Conservation (phyloP, 129 eudicot species). For the Chrysanthemum lavandulifolium region DNA sequence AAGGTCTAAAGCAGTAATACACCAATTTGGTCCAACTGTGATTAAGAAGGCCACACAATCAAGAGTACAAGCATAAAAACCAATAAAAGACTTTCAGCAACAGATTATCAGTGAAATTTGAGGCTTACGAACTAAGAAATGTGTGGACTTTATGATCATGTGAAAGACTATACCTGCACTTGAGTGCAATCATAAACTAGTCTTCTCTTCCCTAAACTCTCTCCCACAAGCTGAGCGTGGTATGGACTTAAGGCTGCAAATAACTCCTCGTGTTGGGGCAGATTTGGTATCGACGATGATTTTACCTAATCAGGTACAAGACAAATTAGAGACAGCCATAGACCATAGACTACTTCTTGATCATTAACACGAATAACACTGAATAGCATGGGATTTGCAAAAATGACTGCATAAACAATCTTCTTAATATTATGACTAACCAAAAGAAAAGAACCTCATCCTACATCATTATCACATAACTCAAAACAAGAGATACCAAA, state of each 20-base stretch:
- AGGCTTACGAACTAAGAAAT: slow-evolving; percentile 13
- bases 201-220: slow-evolving; percentile 84
- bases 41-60: no score
- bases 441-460: neutral
- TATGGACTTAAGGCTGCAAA: slow-evolving; percentile 60
- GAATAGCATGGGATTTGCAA: slow-evolving; percentile 11
- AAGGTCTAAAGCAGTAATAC: no score
- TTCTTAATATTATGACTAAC: neutral
- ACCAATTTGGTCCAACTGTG: no score
- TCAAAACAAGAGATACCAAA: no score
- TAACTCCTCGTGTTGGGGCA: slow-evolving; percentile 67
- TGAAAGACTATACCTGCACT: slow-evolving; percentile 57
- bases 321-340: slow-evolving; percentile 18
- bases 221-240: slow-evolving; percentile 91
- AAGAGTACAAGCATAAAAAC: neutral
- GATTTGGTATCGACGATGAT: slow-evolving; percentile 68
- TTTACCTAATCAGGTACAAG: slow-evolving; percentile 57
- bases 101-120: neutral
- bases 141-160: neutral
- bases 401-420: neutral
- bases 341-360: slow-evolving; percentile 14
- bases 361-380: slow-evolving; percentile 18
- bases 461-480: slow-evolving; percentile 7
- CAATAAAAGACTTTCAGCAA: neutral
- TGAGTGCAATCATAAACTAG: slow-evolving; percentile 80